These are phyloP conservation scores for Daldinia decipiens DNA, from an alignment of 495 filamentous ascomycete species.

Conservation along the genomic window DNA sequence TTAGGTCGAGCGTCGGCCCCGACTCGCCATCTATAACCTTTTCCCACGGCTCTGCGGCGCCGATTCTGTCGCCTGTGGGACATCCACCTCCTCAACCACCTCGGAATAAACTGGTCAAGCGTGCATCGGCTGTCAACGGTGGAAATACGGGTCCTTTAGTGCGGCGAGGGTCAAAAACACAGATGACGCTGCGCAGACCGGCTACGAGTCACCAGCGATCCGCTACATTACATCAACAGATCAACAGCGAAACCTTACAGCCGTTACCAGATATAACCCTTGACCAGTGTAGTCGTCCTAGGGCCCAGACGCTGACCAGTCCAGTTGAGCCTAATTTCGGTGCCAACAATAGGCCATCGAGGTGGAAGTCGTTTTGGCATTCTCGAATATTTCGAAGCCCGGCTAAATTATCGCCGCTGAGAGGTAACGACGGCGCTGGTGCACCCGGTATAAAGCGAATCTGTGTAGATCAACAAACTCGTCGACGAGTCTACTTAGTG, in stretches of 20 bases:
- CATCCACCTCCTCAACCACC: slow-evolving; percentile 59
- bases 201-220: slow-evolving; percentile 90
- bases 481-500: slow-evolving; percentile 40
- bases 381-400: slow-evolving; percentile 32
- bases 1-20: slow-evolving; percentile 71
- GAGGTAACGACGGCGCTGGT: slow-evolving; percentile 23
- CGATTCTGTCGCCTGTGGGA: slow-evolving; percentile 62
- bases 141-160: slow-evolving; percentile 54
- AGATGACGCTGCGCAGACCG: slow-evolving; percentile 74
- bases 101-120: slow-evolving; percentile 91
- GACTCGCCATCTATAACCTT: slow-evolving; percentile 75
- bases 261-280: slow-evolving; percentile 48
- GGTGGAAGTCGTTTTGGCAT: slow-evolving; percentile 63
- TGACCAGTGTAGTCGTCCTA: slow-evolving; percentile 47
- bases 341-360: slow-evolving; percentile 36
- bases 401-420: slow-evolving; percentile 30
- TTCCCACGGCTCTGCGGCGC: slow-evolving; percentile 75
- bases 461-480: slow-evolving; percentile 35
- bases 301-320: slow-evolving; percentile 37
- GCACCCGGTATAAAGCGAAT: slow-evolving; percentile 35
- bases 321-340: slow-evolving; percentile 24
- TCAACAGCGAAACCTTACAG: slow-evolving; percentile 44
- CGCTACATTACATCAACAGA: slow-evolving; percentile 69
- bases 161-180: slow-evolving; percentile 60
- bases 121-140: slow-evolving; percentile 68